A percentile compares a stretch with the other conserved stretches of the same genome.
Evolutionary conservation across 2,329 filamentous ascomycete species (phyloP).

Genomic region (Colletotrichum salicis): DNA sequence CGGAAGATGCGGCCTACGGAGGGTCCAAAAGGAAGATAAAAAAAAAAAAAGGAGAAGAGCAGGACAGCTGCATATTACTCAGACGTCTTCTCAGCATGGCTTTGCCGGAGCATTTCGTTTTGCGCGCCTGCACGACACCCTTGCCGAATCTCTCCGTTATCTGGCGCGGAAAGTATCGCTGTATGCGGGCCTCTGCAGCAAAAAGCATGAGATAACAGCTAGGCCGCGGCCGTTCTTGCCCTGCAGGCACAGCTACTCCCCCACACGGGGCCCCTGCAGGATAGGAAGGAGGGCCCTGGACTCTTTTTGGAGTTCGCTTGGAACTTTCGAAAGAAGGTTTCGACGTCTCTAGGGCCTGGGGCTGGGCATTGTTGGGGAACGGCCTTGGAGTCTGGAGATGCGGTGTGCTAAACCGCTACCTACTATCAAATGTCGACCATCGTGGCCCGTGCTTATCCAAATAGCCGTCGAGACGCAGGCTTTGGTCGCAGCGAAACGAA

Average conservation of each 20-base stretch:
- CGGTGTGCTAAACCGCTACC: slow-evolving; percentile 6
- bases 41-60: background rate
- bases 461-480: background rate
- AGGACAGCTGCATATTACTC: background rate
- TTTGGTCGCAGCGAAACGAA: slow-evolving; percentile 4
- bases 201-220: background rate
- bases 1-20: slow-evolving; percentile 25
- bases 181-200: slow-evolving; percentile 24
- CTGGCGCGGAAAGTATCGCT: slow-evolving; percentile 23
- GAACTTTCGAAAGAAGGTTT: slow-evolving; percentile 5
- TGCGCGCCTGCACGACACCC: slow-evolving; percentile 14
- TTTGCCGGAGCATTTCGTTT: background rate
- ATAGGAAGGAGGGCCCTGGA: slow-evolving; percentile 14
- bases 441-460: background rate
- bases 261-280: slow-evolving; percentile 6
- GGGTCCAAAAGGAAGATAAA: background rate
- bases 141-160: slow-evolving; percentile 7
- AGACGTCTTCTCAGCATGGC: background rate
- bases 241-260: slow-evolving; percentile 28
- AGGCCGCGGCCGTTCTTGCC: background rate
- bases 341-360: background rate
- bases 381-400: slow-evolving; percentile 3
- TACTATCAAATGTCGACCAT: background rate
- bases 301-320: slow-evolving; percentile 4
- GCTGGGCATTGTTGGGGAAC: background rate